These are phyloP conservation scores for Ananas comosus DNA, from an alignment of 176 grass and related monocot species.

Conservation along the genomic window DNA sequence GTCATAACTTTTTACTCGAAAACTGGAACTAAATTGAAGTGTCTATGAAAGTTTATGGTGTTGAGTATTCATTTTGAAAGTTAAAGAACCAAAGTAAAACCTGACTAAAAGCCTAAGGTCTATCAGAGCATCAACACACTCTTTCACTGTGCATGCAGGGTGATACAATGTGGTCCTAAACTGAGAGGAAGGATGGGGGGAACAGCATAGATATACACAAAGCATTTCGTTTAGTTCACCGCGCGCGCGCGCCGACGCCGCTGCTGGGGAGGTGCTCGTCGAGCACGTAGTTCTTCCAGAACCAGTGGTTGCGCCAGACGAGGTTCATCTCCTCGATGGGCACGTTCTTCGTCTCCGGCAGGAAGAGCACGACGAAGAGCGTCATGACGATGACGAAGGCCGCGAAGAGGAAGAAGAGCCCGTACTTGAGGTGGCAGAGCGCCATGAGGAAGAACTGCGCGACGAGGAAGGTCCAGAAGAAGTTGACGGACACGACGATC, in stretches of 20 bases:
- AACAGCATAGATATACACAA: no score
- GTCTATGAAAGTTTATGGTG: no score
- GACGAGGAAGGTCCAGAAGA: conserved; percentile 7
- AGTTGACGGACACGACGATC: conserved; percentile 8
- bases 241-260: background rate
- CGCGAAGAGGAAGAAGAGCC: conserved; percentile 11
- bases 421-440: conserved; percentile 11
- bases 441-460: conserved; percentile 4
- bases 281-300: background rate
- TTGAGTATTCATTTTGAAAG: no score
- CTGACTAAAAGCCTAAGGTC: no score
- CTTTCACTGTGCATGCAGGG: no score
- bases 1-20: no score
- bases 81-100: no score
- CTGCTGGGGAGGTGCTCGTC: background rate
- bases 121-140: no score
- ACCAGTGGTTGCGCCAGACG: conserved; percentile 8
- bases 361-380: background rate
- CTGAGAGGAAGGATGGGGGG: no score
- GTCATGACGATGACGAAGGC: conserved; percentile 2
- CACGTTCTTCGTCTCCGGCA: conserved; percentile 15
- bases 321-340: conserved; percentile 15
- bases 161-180: no score
- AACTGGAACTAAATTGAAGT: no score
- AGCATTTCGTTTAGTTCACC: no score